Percentiles rank a stretch among this genome's conserved stretches.
Conservation (phyloP, 2,329 filamentous ascomycete species). For the Epichloe brachyelytri region DNA sequence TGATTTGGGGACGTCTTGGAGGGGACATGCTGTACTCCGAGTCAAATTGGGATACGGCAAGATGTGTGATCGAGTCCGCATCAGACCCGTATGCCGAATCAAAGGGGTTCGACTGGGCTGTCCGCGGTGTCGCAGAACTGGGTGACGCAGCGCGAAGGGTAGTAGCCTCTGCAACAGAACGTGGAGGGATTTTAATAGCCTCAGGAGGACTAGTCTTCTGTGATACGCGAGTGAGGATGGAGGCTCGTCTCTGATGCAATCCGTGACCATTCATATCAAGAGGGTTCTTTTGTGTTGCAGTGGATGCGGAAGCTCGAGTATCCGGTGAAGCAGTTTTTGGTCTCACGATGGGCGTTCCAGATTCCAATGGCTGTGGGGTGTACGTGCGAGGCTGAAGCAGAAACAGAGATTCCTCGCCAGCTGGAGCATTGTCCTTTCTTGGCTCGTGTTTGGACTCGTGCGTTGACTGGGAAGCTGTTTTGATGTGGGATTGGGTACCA, state of each 20-base stretch:
- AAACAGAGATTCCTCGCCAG: constrained; percentile 28
- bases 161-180: constrained; percentile 11
- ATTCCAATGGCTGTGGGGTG: constrained; percentile 25
- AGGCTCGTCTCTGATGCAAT: constrained; percentile 25
- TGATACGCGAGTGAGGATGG: constrained; percentile 41
- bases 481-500: neutral
- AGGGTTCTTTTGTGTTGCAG: neutral
- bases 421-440: constrained; percentile 7
- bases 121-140: constrained; percentile 20
- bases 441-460: constrained; percentile 3
- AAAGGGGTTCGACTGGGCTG: constrained; percentile 17
- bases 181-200: constrained; percentile 40
- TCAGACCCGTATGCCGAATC: constrained; percentile 38
- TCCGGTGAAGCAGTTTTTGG: neutral
- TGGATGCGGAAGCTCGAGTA: neutral
- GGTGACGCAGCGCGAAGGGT: constrained; percentile 16
- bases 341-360: neutral
- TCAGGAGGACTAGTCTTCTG: constrained; percentile 38
- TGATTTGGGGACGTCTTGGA: constrained; percentile 12
- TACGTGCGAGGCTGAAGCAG: constrained; percentile 46
- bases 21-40: constrained; percentile 18
- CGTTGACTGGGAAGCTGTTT: neutral
- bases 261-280: constrained; percentile 1
- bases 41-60: constrained; percentile 20
- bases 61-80: constrained; percentile 25